A percentile compares a stretch with the other conserved stretches of the same genome.
Evolutionary conservation across 768 basidiomycete genomes (phyloP).

Genomic region (Suillus cothurnatus): DNA sequence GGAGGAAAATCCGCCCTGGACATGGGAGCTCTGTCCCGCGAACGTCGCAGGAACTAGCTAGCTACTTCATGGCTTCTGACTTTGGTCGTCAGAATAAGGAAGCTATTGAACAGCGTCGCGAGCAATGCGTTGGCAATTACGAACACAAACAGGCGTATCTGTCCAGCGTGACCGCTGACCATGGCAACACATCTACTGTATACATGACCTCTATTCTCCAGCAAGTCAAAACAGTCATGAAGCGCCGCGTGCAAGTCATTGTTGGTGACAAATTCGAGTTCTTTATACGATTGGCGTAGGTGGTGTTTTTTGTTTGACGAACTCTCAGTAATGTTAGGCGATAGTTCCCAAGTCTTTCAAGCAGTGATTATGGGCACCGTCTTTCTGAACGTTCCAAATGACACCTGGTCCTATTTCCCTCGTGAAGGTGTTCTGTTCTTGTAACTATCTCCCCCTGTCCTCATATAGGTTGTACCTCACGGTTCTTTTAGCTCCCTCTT

Average conservation of each 20-base stretch:
- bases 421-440: slow-evolving; percentile 85
- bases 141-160: slow-evolving; percentile 46
- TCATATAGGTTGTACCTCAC: not conserved
- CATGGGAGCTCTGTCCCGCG: slow-evolving; percentile 31
- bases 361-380: slow-evolving; percentile 38
- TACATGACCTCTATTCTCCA: slow-evolving; percentile 51
- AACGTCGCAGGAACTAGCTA: slow-evolving; percentile 60
- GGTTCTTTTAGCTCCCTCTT: slow-evolving; percentile 48
- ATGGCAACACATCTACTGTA: slow-evolving; percentile 43
- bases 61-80: slow-evolving; percentile 44
- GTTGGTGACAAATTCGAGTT: slow-evolving; percentile 24
- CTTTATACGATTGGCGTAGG: not conserved
- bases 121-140: slow-evolving; percentile 46
- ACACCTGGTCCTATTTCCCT: slow-evolving; percentile 41
- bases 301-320: not conserved
- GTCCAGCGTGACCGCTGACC: slow-evolving; percentile 52
- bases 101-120: slow-evolving; percentile 52
- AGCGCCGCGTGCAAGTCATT: slow-evolving; percentile 49
- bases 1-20: slow-evolving; percentile 48
- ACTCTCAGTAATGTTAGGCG: not conserved
- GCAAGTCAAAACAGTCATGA: slow-evolving; percentile 50
- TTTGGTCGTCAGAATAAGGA: slow-evolving; percentile 42
- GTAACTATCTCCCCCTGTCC: slow-evolving; percentile 36
- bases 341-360: slow-evolving; percentile 41
- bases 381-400: slow-evolving; percentile 45